Conservation (phyloP, 345 rosid genomes). For the Sapria himalayana region DNA sequence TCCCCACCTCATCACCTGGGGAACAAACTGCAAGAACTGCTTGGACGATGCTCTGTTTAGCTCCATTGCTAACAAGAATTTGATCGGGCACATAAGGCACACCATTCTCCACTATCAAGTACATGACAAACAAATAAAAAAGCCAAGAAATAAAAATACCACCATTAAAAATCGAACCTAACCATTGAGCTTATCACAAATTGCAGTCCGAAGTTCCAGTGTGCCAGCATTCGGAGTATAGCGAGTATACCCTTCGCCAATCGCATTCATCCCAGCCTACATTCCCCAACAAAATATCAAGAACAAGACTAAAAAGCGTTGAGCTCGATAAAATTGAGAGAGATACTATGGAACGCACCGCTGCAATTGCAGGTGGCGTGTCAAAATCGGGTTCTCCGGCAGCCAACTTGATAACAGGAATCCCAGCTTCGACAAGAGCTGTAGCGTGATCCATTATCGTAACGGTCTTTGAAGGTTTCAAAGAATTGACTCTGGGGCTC, state of each 20-base stretch:
- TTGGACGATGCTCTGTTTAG: constrained; percentile 64
- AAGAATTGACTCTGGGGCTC: constrained; percentile 68
- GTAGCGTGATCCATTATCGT: constrained; percentile 81
- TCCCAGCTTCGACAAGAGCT: constrained; percentile 79
- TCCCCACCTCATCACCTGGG: constrained; percentile 87
- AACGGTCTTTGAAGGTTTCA: constrained; percentile 85
- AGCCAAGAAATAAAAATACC: background rate
- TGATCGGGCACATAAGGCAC: constrained; percentile 60
- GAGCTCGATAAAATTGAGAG: background rate
- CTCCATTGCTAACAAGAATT: constrained; percentile 87
- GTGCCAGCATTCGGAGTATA: constrained; percentile 84
- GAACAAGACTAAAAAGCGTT: background rate
- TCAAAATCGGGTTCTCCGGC: constrained; percentile 99
- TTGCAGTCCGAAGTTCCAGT: constrained; percentile 61
- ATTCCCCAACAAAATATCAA: constrained; percentile 1
- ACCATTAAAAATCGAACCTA: background rate
- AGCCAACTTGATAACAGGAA: constrained; percentile 74
- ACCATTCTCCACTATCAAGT: constrained; percentile 73
- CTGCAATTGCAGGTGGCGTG: constrained; percentile 53
- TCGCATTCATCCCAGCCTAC: constrained; percentile 84
- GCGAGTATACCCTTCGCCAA: constrained; percentile 73
- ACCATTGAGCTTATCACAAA: constrained; percentile 77
- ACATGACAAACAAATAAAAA: background rate
- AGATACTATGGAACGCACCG: constrained; percentile 24
- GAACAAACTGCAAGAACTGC: constrained; percentile 86